phyloP scores from a whole-genome alignment of 2,329 filamentous ascomycete genomes.

The Pseudogymnoascus sp. region DNA sequence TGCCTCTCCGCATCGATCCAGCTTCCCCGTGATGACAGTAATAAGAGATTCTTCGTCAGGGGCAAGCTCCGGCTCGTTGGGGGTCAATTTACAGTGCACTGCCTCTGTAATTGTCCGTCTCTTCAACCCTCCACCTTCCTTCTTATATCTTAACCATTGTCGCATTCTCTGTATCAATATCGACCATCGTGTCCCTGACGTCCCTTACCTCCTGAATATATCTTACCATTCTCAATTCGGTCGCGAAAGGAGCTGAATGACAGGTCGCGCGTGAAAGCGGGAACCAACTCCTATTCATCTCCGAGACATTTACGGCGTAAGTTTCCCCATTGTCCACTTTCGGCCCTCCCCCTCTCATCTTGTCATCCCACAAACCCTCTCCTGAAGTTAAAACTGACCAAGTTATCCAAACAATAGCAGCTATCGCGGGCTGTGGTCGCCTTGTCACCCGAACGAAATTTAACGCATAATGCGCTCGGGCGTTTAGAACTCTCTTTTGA shows the following conservation, averaged over 20 bases:
- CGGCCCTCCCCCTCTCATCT: neutral
- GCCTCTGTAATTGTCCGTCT: neutral
- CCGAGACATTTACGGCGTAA: slow-evolving; percentile 3
- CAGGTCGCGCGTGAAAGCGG: slow-evolving; percentile 2
- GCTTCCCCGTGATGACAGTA: slow-evolving; percentile 5
- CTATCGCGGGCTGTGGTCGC: neutral
- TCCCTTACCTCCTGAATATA: slow-evolving; percentile 1
- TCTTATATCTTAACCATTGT: neutral
- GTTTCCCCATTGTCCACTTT: neutral
- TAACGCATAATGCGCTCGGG: slow-evolving; percentile 6
- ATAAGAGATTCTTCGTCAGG: slow-evolving; percentile 2
- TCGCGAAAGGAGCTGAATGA: neutral
- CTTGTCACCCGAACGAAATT: neutral
- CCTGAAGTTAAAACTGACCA: slow-evolving; percentile 1
- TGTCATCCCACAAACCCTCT: neutral
- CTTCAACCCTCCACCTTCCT: neutral
- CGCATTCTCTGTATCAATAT: neutral
- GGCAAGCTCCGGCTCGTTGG: neutral
- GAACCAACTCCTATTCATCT: slow-evolving; percentile 1
- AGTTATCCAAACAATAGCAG: neutral
- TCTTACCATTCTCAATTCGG: slow-evolving; percentile 3
- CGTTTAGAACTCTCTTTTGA: slow-evolving; percentile 7
- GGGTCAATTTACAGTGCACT: neutral
- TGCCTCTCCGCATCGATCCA: slow-evolving; percentile 1
- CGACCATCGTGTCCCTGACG: neutral